phyloP scores from a whole-genome alignment of 345 rosid species.

The Physaria fendleri region DNA sequence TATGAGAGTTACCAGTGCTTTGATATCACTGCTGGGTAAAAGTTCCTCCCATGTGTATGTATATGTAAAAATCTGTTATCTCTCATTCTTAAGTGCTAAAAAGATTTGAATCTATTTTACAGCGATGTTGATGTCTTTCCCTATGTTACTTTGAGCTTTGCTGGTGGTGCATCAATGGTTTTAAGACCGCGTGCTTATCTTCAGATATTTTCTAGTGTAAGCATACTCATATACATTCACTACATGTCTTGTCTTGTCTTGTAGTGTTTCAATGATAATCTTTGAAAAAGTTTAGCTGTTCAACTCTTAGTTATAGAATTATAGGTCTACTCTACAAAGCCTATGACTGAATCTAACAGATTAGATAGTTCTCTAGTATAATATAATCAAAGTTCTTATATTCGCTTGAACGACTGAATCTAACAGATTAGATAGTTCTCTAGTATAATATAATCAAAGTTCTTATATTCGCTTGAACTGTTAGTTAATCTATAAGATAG shows the following conservation, averaged over 20 bases:
- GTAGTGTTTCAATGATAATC: neutral
- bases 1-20: slow-evolving; percentile 60
- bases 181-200: slow-evolving; percentile 67
- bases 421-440: neutral
- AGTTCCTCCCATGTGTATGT: slow-evolving; percentile 16
- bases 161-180: slow-evolving; percentile 73
- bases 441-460: neutral
- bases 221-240: slow-evolving; percentile 29
- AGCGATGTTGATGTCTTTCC: slow-evolving; percentile 68
- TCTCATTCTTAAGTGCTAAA: slow-evolving; percentile 6
- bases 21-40: slow-evolving; percentile 57
- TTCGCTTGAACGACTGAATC: neutral
- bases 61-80: neutral
- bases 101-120: slow-evolving; percentile 25
- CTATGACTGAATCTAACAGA: neutral
- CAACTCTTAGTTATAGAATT: neutral
- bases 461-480: neutral
- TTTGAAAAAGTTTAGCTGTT: neutral
- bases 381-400: neutral
- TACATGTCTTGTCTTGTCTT: neutral
- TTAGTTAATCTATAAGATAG: neutral
- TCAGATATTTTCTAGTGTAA: slow-evolving; percentile 64
- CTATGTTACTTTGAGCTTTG: slow-evolving; percentile 75
- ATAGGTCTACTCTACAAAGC: neutral
- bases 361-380: neutral